Conservation (phyloP, 495 filamentous ascomycete genomes). For the Neurospora sp. region DNA sequence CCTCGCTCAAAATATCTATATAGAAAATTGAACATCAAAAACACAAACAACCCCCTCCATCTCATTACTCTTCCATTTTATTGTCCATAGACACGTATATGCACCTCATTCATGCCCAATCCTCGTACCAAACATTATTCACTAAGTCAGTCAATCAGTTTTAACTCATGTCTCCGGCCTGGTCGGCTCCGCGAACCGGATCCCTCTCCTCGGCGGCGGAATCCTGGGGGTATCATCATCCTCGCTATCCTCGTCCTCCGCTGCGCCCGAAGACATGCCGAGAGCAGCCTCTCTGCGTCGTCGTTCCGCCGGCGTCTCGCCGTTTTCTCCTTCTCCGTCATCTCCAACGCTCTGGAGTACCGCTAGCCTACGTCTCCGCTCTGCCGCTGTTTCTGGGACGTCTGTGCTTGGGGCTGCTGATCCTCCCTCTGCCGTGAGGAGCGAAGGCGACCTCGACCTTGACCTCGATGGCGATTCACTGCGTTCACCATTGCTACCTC, state of each 20-base stretch:
- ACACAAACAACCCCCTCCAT: neutral
- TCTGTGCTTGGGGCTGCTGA: constrained; percentile 13
- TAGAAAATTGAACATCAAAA: neutral
- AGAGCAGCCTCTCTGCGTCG: constrained; percentile 75
- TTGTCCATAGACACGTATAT: neutral
- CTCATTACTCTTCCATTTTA: neutral
- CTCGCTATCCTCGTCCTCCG: constrained; percentile 48
- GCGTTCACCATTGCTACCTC: constrained; percentile 9
- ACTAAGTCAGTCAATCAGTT: neutral
- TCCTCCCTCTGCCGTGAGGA: constrained; percentile 2
- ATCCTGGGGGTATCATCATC: constrained; percentile 49
- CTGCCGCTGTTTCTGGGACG: constrained; percentile 27
- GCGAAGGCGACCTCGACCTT: neutral
- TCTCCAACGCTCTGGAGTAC: constrained; percentile 22
- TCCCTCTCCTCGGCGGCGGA: constrained; percentile 29
- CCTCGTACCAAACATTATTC: neutral
- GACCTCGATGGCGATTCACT: constrained; percentile 9
- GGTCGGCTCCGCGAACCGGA: constrained; percentile 37
- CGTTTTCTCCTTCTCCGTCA: constrained; percentile 31
- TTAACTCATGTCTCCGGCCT: constrained; percentile 6
- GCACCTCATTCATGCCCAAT: constrained; percentile 1
- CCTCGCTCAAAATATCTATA: neutral
- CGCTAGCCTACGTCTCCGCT: constrained; percentile 32
- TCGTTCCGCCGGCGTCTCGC: constrained; percentile 75
- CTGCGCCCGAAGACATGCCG: constrained; percentile 46